These are phyloP conservation scores for Ceratobasidium sp. DNA, from an alignment of 1,284 basidiomycete genomes.

Conservation along the genomic window DNA sequence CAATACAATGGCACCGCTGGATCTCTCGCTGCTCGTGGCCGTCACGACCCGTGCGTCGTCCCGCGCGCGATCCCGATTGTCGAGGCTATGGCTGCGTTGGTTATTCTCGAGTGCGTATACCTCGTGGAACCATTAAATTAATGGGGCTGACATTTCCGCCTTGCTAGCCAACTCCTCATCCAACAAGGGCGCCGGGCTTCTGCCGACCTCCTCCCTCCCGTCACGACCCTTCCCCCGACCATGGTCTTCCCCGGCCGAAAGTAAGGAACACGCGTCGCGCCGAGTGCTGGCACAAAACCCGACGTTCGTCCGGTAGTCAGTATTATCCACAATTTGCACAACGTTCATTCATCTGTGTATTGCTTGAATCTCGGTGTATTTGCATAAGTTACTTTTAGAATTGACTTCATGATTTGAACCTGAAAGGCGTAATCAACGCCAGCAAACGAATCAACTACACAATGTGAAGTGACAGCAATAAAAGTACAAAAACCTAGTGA, in stretches of 20 bases:
- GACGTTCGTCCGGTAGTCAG: slow-evolving; percentile 36
- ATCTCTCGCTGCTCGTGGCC: slow-evolving; percentile 88
- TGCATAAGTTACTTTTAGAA: slow-evolving; percentile 50
- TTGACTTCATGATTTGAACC: slow-evolving; percentile 69
- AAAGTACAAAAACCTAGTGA: slow-evolving; percentile 14
- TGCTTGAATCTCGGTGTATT: slow-evolving; percentile 32
- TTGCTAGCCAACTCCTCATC: slow-evolving; percentile 73
- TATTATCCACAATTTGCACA: slow-evolving; percentile 21
- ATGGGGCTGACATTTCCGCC: slow-evolving; percentile 4
- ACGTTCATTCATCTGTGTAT: slow-evolving; percentile 37
- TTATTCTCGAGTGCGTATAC: slow-evolving; percentile 84
- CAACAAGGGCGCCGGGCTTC: slow-evolving; percentile 85
- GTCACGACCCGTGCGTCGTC: slow-evolving; percentile 98
- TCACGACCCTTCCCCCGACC: slow-evolving; percentile 87
- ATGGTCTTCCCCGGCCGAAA: slow-evolving; percentile 72
- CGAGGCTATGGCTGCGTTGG: slow-evolving; percentile 96
- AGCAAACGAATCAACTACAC: slow-evolving; percentile 44
- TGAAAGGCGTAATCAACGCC: slow-evolving; percentile 40
- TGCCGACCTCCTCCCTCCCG: slow-evolving; percentile 73
- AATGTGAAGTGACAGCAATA: slow-evolving; percentile 5
- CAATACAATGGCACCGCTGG: slow-evolving; percentile 94
- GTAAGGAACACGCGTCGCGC: slow-evolving; percentile 39
- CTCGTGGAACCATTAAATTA: not conserved
- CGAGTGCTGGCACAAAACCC: slow-evolving; percentile 36
- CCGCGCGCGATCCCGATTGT: slow-evolving; percentile 98